Evolutionary conservation across 1,284 basidiomycete species (phyloP).

Genomic region (Sanghuangporus baumii): DNA sequence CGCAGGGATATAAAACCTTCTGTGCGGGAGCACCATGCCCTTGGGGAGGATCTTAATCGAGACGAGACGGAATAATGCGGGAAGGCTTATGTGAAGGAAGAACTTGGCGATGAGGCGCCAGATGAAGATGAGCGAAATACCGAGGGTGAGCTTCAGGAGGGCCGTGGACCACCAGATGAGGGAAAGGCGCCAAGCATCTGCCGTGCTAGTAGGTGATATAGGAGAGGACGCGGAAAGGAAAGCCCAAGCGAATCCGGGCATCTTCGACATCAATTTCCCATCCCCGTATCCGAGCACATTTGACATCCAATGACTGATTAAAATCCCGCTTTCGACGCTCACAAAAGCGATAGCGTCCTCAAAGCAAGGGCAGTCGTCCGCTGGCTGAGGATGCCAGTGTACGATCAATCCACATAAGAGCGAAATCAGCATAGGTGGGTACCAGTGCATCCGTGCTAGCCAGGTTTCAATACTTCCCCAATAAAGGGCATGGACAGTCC

Average conservation of each 20-base stretch:
- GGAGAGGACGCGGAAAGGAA: conserved; percentile 32
- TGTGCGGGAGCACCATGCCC: conserved; percentile 60
- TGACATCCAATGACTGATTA: conserved; percentile 62
- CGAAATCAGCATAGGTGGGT: conserved; percentile 64
- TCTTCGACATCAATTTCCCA: conserved; percentile 17
- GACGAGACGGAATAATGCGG: conserved; percentile 68
- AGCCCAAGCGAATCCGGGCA: conserved; percentile 19
- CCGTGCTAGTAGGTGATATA: conserved; percentile 22
- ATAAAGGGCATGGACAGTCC: conserved; percentile 45
- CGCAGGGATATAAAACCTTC: conserved; percentile 83
- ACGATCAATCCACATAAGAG: conserved; percentile 69
- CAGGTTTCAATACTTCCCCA: conserved; percentile 41
- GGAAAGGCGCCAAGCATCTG: conserved; percentile 50
- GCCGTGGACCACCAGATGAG: conserved; percentile 53
- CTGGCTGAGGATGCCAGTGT: conserved; percentile 86
- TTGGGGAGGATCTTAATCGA: conserved; percentile 20
- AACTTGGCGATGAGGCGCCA: conserved; percentile 86
- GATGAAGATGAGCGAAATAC: conserved; percentile 66
- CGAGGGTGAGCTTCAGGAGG: conserved; percentile 57
- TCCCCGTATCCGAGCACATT: conserved; percentile 33
- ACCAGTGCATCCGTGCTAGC: conserved; percentile 31
- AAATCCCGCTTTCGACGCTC: conserved; percentile 77
- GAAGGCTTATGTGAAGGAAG: conserved; percentile 65
- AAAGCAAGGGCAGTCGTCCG: conserved; percentile 97
- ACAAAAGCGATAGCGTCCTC: conserved; percentile 95